Percentiles rank a stretch among this genome's conserved stretches.
Conservation (phyloP, 441 rosid genomes). For the Omphalea diandra region DNA sequence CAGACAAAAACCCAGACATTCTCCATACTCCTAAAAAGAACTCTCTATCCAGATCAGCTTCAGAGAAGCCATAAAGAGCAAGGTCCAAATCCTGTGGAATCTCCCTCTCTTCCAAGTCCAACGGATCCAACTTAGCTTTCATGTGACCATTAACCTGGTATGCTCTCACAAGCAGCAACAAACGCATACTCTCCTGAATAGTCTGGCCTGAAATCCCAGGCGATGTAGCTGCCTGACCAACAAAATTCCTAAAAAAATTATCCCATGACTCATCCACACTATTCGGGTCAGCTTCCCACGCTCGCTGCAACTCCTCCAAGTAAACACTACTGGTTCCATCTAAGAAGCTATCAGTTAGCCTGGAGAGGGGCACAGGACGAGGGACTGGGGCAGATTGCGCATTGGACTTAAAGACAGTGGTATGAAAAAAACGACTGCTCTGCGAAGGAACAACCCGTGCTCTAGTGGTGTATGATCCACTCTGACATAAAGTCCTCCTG, state of each 20-base stretch:
- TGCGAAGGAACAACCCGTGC: conserved; percentile 49
- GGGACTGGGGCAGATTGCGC: conserved; percentile 77
- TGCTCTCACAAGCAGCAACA: conserved; percentile 83
- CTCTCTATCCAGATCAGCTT: conserved; percentile 97
- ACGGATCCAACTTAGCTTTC: conserved; percentile 90
- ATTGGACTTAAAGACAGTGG: conserved; percentile 56
- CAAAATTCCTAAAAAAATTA: conserved; percentile 92
- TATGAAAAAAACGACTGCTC: conserved; percentile 50
- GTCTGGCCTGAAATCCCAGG: conserved; percentile 98
- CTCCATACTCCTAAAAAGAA: conserved; percentile 96
- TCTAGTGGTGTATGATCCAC: conserved; percentile 56
- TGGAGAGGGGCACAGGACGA: conserved; percentile 82
- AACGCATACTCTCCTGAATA: conserved; percentile 95
- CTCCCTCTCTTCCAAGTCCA: conserved; percentile 73
- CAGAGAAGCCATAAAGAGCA: conserved; percentile 77
- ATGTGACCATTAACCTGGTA: conserved; percentile 97
- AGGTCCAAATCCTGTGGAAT: conserved; percentile 80
- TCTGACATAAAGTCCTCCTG: conserved; percentile 62
- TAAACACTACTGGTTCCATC: conserved; percentile 97
- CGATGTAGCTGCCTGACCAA: conserved; percentile 94
- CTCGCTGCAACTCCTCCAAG: conserved; percentile 92
- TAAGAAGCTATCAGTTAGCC: conserved; percentile 83
- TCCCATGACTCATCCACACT: conserved; percentile 99
- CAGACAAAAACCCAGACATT: conserved; percentile 93
- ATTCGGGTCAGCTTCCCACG: conserved; percentile 88